A percentile compares a stretch with the other conserved stretches of the same genome.
These are phyloP conservation scores for Ceratocystis variospora DNA, from an alignment of 2,329 filamentous ascomycete species.

Conservation along the genomic window DNA sequence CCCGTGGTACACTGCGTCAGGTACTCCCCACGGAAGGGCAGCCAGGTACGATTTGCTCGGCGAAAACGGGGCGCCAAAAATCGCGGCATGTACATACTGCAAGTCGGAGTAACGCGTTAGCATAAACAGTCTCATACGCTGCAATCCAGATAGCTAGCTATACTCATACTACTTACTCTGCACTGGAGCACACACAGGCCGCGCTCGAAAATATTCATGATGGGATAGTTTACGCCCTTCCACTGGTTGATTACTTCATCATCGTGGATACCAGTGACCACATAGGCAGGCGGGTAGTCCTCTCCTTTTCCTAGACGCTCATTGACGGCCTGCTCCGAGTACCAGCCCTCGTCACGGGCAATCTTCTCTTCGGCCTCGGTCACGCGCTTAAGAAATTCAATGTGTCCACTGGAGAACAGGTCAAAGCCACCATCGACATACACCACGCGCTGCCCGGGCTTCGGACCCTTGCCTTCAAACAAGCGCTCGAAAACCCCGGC, in stretches of 20 bases:
- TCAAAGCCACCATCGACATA: slow-evolving; percentile 97
- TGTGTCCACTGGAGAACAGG: slow-evolving; percentile 91
- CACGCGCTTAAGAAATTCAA: slow-evolving; percentile 79
- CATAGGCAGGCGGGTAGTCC: slow-evolving; percentile 69
- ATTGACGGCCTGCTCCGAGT: slow-evolving; percentile 46
- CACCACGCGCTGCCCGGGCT: slow-evolving; percentile 67
- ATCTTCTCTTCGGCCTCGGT: slow-evolving; percentile 56
- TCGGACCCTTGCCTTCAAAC: slow-evolving; percentile 56
- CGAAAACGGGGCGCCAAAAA: slow-evolving; percentile 83
- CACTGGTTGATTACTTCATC: slow-evolving; percentile 90
- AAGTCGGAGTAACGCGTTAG: slow-evolving; percentile 15
- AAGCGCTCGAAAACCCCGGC: slow-evolving; percentile 52
- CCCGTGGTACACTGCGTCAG: slow-evolving; percentile 85
- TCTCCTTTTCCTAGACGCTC: slow-evolving; percentile 51
- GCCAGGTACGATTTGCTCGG: slow-evolving; percentile 68
- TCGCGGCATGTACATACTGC: slow-evolving; percentile 71
- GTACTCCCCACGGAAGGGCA: slow-evolving; percentile 57
- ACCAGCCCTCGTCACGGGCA: slow-evolving; percentile 60
- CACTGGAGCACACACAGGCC: slow-evolving; percentile 93
- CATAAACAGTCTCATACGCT: not conserved
- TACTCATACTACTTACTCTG: slow-evolving; percentile 43
- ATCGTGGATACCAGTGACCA: slow-evolving; percentile 89
- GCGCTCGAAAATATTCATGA: slow-evolving; percentile 98
- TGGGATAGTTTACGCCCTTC: slow-evolving; percentile 97
- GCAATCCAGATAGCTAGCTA: not conserved